Evolutionary conservation across 805 yeast genomes (phyloP).

Genomic region (Spathaspora girioi): DNA sequence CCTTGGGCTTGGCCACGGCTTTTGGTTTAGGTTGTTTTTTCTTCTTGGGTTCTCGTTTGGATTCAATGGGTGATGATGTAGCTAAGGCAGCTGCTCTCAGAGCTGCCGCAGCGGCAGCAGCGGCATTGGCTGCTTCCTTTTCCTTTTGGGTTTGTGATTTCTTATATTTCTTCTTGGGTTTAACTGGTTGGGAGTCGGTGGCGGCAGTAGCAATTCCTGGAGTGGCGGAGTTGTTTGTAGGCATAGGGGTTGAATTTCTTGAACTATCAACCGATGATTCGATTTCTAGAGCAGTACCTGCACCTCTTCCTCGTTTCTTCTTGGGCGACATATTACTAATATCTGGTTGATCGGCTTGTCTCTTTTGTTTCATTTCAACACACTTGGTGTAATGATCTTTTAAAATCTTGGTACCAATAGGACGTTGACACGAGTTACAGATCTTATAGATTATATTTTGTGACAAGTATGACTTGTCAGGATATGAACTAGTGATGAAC

Average conservation of each 20-base stretch:
- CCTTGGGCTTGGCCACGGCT: conserved; percentile 56
- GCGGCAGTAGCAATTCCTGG: conserved; percentile 2
- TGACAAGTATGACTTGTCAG: conserved; percentile 27
- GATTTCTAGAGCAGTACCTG: conserved; percentile 17
- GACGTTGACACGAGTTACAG: conserved; percentile 37
- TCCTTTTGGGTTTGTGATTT: conserved; percentile 42
- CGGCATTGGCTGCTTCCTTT: conserved; percentile 45
- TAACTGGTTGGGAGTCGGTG: conserved; percentile 6
- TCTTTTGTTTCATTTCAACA: conserved; percentile 35
- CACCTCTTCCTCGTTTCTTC: conserved; percentile 5
- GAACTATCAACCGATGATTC: conserved; percentile 41
- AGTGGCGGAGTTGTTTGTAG: conserved; percentile 8
- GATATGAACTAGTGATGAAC: conserved; percentile 16
- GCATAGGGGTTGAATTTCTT: conserved; percentile 35
- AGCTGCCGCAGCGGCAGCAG: conserved; percentile 42
- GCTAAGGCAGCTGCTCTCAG: conserved; percentile 8
- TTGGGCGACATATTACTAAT: conserved; percentile 4
- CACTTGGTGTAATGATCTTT: conserved; percentile 32
- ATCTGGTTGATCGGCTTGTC: conserved; percentile 15
- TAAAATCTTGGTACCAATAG: conserved; percentile 35
- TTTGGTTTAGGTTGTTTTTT: conserved; percentile 30
- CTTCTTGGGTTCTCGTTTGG: conserved; percentile 16
- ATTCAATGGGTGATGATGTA: background rate
- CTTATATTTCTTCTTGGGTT: conserved; percentile 42
- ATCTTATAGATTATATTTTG: conserved; percentile 33